phyloP scores from a whole-genome alignment of 2,329 filamentous ascomycete genomes.

The Acephala macrosclerotiorum region DNA sequence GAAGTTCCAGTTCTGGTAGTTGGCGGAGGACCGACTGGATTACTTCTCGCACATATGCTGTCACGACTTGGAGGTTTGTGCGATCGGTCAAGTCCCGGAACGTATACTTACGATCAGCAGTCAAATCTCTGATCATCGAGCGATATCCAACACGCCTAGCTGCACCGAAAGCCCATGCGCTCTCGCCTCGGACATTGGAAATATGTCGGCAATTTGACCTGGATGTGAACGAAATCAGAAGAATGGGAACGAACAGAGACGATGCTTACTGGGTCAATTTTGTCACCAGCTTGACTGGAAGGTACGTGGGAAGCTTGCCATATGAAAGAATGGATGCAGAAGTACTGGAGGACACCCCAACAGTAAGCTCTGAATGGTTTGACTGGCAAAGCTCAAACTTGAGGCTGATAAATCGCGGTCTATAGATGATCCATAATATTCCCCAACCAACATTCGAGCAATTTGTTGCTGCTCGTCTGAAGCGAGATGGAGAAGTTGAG shows the following conservation, averaged over 20 bases:
- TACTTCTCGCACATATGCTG: slow-evolving; percentile 46
- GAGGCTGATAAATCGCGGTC: not conserved
- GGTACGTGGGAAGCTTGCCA: slow-evolving; percentile 47
- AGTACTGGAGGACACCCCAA: slow-evolving; percentile 47
- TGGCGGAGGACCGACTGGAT: slow-evolving; percentile 47
- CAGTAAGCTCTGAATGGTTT: slow-evolving; percentile 33
- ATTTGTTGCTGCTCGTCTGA: slow-evolving; percentile 42
- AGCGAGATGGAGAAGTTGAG: slow-evolving; percentile 40
- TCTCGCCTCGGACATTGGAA: slow-evolving; percentile 42
- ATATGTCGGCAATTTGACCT: slow-evolving; percentile 44
- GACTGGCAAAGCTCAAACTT: not conserved
- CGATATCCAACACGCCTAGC: slow-evolving; percentile 43
- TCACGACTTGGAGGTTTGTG: slow-evolving; percentile 41
- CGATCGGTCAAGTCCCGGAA: not conserved
- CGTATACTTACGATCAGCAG: slow-evolving; percentile 20
- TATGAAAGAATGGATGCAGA: slow-evolving; percentile 45
- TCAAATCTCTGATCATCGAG: slow-evolving; percentile 44
- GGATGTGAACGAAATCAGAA: slow-evolving; percentile 40
- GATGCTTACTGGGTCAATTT: slow-evolving; percentile 52
- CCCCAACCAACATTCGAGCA: slow-evolving; percentile 51
- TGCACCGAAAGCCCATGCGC: slow-evolving; percentile 45
- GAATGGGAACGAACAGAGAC: slow-evolving; percentile 40
- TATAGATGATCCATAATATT: slow-evolving; percentile 52
- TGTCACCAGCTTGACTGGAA: slow-evolving; percentile 47
- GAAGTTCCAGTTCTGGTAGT: slow-evolving; percentile 47